Percentiles rank a stretch among this genome's conserved stretches.
phyloP scores from a whole-genome alignment of 1,284 basidiomycete genomes.

The Heterobasidion parviporum region DNA sequence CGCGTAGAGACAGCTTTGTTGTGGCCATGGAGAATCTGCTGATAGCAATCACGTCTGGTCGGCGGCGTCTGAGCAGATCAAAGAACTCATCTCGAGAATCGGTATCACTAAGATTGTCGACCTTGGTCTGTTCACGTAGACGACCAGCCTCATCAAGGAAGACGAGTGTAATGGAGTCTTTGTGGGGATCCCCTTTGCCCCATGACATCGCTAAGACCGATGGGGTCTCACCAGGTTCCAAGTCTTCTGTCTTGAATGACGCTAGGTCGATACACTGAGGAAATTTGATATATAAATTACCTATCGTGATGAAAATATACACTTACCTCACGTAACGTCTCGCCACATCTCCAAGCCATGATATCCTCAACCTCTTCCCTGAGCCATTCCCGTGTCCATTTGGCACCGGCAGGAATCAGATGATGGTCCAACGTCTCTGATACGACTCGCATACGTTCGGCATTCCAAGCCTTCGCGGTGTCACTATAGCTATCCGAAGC shows the following conservation, averaged over 20 bases:
- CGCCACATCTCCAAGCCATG: constrained; percentile 61
- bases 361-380: constrained; percentile 87
- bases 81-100: constrained; percentile 69
- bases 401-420: constrained; percentile 74
- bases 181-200: constrained; percentile 90
- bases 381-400: constrained; percentile 88
- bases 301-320: not conserved
- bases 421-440: constrained; percentile 74
- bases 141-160: constrained; percentile 86
- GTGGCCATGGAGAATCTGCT: constrained; percentile 87
- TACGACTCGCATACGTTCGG: constrained; percentile 73
- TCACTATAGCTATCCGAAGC: constrained; percentile 83
- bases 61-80: constrained; percentile 74
- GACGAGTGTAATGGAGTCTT: constrained; percentile 82
- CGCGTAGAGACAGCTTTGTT: constrained; percentile 55
- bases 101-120: constrained; percentile 78
- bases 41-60: constrained; percentile 85
- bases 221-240: constrained; percentile 66
- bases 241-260: constrained; percentile 59
- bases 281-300: constrained; percentile 12
- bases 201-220: constrained; percentile 91
- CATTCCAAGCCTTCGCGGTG: constrained; percentile 89
- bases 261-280: constrained; percentile 63
- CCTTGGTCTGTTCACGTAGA: constrained; percentile 79
- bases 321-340: constrained; percentile 65